Evolutionary conservation across 73 alveolate species (phyloP).

Genomic region (Paraurostyla sp.): DNA sequence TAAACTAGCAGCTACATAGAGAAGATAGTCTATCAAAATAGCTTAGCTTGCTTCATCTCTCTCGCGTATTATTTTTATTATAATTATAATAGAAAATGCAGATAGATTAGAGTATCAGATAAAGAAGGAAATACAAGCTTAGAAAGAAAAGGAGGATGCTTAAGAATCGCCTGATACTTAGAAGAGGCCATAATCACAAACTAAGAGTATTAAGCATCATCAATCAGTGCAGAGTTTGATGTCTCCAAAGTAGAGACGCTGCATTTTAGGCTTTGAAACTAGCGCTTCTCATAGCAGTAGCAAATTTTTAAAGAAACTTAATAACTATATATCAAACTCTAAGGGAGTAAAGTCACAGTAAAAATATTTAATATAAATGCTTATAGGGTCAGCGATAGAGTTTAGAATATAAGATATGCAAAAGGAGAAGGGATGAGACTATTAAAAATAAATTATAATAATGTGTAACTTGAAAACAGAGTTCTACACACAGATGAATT

Average conservation of each 20-base stretch:
- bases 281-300: background rate
- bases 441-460: background rate
- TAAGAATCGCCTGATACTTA: background rate
- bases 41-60: background rate
- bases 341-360: conserved; percentile 24
- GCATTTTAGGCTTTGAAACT: conserved; percentile 47
- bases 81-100: background rate
- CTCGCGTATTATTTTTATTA: background rate
- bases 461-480: background rate
- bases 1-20: background rate
- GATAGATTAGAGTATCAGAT: conserved; percentile 13
- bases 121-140: background rate
- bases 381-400: conserved; percentile 1
- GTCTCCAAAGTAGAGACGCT: conserved; percentile 29
- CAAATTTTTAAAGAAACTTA: conserved; percentile 17
- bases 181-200: background rate
- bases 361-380: background rate
- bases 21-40: conserved; percentile 3
- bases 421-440: conserved; percentile 50
- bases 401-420: conserved; percentile 24
- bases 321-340: conserved; percentile 27
- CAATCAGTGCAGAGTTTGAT: background rate
- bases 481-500: background rate
- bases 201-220: too few species aligned
- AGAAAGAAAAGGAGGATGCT: background rate